A percentile compares a stretch with the other conserved stretches of the same genome.
These are phyloP conservation scores for Candida sanyiensis DNA, from an alignment of 805 yeast genomes.

Conservation along the genomic window DNA sequence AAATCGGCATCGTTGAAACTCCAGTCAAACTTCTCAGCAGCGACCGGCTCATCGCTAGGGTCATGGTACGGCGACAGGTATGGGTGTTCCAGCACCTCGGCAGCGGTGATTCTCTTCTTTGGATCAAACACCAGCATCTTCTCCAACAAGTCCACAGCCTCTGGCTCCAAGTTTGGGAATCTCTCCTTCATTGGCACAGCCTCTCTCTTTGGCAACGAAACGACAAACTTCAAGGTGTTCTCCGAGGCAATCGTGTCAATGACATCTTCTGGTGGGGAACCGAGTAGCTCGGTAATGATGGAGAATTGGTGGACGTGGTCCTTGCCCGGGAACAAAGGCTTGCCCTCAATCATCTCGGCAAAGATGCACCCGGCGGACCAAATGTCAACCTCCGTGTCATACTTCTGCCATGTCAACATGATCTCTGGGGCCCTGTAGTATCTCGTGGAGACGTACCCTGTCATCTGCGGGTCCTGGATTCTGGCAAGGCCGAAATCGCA, in stretches of 20 bases:
- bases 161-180: slow-evolving; percentile 73
- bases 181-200: slow-evolving; percentile 84
- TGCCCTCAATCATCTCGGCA: slow-evolving; percentile 96
- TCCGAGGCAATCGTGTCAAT: slow-evolving; percentile 94
- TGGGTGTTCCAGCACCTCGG: slow-evolving; percentile 82
- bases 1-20: slow-evolving; percentile 95
- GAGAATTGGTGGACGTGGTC: slow-evolving; percentile 98
- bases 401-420: slow-evolving; percentile 98
- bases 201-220: slow-evolving; percentile 86
- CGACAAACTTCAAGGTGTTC: slow-evolving; percentile 89
- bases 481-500: slow-evolving; percentile 95
- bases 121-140: slow-evolving; percentile 95
- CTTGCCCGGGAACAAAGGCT: slow-evolving; percentile 95
- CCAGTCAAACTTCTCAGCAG: slow-evolving; percentile 94
- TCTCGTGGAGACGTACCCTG: slow-evolving; percentile 94
- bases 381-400: slow-evolving; percentile 93
- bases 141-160: slow-evolving; percentile 81
- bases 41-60: slow-evolving; percentile 94
- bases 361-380: slow-evolving; percentile 98
- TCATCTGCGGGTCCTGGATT: slow-evolving; percentile 98
- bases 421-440: slow-evolving; percentile 98
- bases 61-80: slow-evolving; percentile 95
- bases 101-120: slow-evolving; percentile 88
- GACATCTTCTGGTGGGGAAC: slow-evolving; percentile 95
- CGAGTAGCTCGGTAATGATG: slow-evolving; percentile 91